Evolutionary conservation across 257 asterid species (phyloP).

Genomic region (Rubia yunnanensis): DNA sequence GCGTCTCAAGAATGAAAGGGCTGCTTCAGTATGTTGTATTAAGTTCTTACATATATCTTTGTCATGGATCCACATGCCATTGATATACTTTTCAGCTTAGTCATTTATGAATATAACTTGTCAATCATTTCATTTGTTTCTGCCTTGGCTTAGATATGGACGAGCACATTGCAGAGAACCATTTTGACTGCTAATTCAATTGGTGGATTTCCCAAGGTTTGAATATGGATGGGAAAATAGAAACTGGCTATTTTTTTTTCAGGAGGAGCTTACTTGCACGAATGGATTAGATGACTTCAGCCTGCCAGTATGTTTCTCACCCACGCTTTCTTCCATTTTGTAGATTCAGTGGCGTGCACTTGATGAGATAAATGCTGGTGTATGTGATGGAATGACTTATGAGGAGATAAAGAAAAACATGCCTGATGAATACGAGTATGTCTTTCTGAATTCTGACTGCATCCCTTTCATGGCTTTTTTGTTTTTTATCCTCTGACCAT

Average conservation of each 20-base stretch:
- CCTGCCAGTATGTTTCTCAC: not conserved
- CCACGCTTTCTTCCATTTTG: constrained; percentile 12
- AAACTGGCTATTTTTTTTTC: not conserved
- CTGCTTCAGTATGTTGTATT: constrained; percentile 82
- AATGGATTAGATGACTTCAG: not conserved
- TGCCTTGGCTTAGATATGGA: constrained; percentile 77
- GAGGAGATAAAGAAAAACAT: constrained; percentile 95
- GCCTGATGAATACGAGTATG: constrained; percentile 97
- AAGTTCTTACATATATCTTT: not conserved
- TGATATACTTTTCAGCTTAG: not conserved
- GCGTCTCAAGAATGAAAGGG: constrained; percentile 89
- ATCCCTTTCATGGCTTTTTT: not conserved
- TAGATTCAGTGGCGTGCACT: constrained; percentile 99
- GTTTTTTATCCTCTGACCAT: no score
- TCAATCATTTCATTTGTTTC: constrained; percentile 11
- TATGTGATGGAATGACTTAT: constrained; percentile 96
- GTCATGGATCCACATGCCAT: not conserved
- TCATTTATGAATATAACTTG: not conserved
- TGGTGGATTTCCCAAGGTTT: constrained; percentile 93
- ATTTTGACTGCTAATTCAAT: constrained; percentile 78
- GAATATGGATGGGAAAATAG: not conserved
- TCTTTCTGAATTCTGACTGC: not conserved
- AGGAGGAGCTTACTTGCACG: not conserved
- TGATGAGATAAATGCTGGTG: constrained; percentile 96
- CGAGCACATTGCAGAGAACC: constrained; percentile 98